Evolutionary conservation across 2,329 filamentous ascomycete species (phyloP).

Genomic region (Botrytis hyacinthi): DNA sequence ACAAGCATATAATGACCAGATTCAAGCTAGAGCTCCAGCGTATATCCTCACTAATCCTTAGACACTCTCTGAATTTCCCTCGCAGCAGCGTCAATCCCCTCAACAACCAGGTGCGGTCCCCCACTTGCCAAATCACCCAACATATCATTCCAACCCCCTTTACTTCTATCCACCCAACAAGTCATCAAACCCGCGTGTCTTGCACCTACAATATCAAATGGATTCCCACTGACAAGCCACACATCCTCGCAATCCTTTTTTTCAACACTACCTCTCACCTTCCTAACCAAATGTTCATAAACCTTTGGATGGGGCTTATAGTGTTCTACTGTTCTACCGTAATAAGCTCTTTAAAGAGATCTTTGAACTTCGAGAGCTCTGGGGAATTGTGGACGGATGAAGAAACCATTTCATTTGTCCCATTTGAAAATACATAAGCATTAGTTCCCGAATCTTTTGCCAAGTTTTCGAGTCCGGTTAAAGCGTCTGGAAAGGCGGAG

Average conservation of each 20-base stretch:
- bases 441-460: slow-evolving; percentile 39
- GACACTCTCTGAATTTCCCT: slow-evolving; percentile 39
- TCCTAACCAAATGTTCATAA: slow-evolving; percentile 51
- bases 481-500: slow-evolving; percentile 62
- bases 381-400: slow-evolving; percentile 58
- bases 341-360: slow-evolving; percentile 53
- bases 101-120: slow-evolving; percentile 53
- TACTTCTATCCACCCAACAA: slow-evolving; percentile 64
- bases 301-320: slow-evolving; percentile 65
- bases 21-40: neutral
- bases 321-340: slow-evolving; percentile 58
- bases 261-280: slow-evolving; percentile 37
- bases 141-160: slow-evolving; percentile 59
- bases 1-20: neutral
- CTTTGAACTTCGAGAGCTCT: slow-evolving; percentile 49
- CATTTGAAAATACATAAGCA: slow-evolving; percentile 69
- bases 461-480: slow-evolving; percentile 51
- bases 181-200: slow-evolving; percentile 58
- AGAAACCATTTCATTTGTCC: slow-evolving; percentile 60
- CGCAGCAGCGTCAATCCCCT: slow-evolving; percentile 57
- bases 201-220: slow-evolving; percentile 70
- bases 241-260: slow-evolving; percentile 47
- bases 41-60: slow-evolving; percentile 21
- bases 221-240: slow-evolving; percentile 70
- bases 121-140: slow-evolving; percentile 48